Percentiles rank a stretch among this genome's conserved stretches.
Conservation (phyloP, 2,329 filamentous ascomycete species). For the Zymoseptoria crescenta region DNA sequence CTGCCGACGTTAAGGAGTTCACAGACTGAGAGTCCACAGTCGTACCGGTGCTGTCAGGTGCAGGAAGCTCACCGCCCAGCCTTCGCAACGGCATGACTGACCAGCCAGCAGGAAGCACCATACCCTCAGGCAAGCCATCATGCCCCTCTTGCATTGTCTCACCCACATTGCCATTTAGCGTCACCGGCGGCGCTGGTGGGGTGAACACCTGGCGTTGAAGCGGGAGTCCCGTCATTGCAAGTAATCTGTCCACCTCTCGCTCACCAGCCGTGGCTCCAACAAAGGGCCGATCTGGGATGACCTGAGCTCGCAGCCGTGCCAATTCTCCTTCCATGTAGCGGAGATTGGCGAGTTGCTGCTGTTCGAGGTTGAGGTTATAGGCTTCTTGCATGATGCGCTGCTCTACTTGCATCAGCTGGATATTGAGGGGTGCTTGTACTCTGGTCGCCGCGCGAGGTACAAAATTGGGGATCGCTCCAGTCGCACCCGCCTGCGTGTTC, state of each 20-base stretch:
- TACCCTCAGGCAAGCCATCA: constrained; percentile 42
- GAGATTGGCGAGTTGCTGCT: constrained; percentile 62
- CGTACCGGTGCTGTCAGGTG: background rate
- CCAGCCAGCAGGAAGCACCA: constrained; percentile 48
- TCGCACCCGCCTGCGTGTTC: constrained; percentile 8
- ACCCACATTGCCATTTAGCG: constrained; percentile 18
- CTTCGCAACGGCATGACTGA: constrained; percentile 40
- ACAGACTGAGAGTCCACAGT: background rate
- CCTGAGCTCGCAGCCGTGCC: constrained; percentile 49
- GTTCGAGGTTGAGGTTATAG: constrained; percentile 52
- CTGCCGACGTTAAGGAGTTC: background rate
- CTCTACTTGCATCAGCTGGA: constrained; percentile 59
- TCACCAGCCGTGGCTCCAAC: constrained; percentile 11
- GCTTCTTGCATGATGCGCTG: constrained; percentile 63
- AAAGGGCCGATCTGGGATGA: constrained; percentile 18
- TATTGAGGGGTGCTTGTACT: constrained; percentile 40
- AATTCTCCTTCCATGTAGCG: constrained; percentile 61
- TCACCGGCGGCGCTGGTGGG: background rate
- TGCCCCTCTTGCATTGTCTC: constrained; percentile 36
- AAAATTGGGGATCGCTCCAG: constrained; percentile 2
- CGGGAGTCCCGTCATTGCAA: background rate
- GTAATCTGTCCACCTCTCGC: constrained; percentile 9
- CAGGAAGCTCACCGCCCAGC: background rate
- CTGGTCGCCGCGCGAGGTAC: constrained; percentile 6
- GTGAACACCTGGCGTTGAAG: constrained; percentile 6